Conservation (phyloP, 208 protist genomes). For the Crithidia bombi region DNA sequence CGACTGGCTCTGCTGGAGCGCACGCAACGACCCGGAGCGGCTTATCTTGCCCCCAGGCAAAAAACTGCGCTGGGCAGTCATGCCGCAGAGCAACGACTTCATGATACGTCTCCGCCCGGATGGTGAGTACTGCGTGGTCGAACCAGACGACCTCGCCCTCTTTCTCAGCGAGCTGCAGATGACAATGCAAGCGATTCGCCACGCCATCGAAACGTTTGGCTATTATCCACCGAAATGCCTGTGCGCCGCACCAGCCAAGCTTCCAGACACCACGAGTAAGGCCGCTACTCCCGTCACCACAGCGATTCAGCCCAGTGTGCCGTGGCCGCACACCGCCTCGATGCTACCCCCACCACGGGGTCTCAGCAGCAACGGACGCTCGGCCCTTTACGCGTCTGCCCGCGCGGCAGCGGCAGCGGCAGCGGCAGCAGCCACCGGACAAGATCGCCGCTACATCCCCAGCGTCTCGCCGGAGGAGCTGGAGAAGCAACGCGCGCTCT, state of each 20-base stretch:
- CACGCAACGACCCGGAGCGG: slow-evolving; percentile 21
- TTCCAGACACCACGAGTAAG: neutral
- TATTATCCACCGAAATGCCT: slow-evolving; percentile 31
- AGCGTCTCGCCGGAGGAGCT: slow-evolving; percentile 25
- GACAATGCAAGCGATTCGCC: slow-evolving; percentile 20
- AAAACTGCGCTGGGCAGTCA: slow-evolving; percentile 34
- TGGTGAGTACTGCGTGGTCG: slow-evolving; percentile 22
- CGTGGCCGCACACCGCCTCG: neutral
- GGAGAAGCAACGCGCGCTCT: slow-evolving; percentile 39
- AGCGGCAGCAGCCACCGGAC: slow-evolving; percentile 6
- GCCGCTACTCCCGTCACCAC: neutral
- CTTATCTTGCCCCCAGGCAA: slow-evolving; percentile 22
- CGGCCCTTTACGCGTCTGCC: slow-evolving; percentile 3
- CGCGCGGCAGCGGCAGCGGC: neutral
- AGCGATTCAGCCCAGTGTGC: neutral
- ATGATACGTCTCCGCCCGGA: slow-evolving; percentile 31
- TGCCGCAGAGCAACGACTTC: slow-evolving; percentile 27
- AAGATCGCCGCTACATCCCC: neutral
- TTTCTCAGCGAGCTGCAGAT: slow-evolving; percentile 20
- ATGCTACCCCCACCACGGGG: slow-evolving; percentile 10
- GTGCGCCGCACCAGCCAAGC: slow-evolving; percentile 5
- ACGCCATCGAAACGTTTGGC: slow-evolving; percentile 25
- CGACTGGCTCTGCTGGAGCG: slow-evolving; percentile 20
- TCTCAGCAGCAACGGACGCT: slow-evolving; percentile 7
- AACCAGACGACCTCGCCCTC: slow-evolving; percentile 15